A percentile compares a stretch with the other conserved stretches of the same genome.
Evolutionary conservation across 345 rosid species (phyloP).

Genomic region (Eucalyptus sideroxylon): DNA sequence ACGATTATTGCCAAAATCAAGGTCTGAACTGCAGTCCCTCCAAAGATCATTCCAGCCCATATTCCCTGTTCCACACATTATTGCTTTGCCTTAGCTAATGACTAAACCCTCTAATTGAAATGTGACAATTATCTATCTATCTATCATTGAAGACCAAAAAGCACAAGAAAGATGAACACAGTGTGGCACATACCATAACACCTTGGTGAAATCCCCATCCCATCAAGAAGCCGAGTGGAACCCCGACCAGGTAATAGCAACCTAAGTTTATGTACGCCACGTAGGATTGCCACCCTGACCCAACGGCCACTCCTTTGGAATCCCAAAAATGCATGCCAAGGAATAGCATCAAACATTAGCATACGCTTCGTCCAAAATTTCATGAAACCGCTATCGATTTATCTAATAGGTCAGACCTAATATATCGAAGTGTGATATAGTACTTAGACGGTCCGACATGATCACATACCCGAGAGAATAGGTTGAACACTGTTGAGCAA

Average conservation of each 20-base stretch:
- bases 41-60: conserved; percentile 12
- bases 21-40: conserved; percentile 6
- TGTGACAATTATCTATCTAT: background rate
- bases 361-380: background rate
- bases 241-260: conserved; percentile 66
- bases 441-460: background rate
- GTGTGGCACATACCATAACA: conserved; percentile 40
- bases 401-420: background rate
- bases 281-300: conserved; percentile 92
- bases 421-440: too few species aligned
- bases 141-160: background rate
- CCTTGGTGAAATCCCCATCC: conserved; percentile 77
- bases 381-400: background rate
- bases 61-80: background rate
- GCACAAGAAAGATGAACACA: background rate
- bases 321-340: background rate
- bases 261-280: conserved; percentile 90
- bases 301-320: conserved; percentile 74
- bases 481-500: conserved; percentile 89
- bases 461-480: conserved; percentile 52
- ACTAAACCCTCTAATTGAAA: background rate
- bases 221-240: conserved; percentile 74
- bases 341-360: background rate
- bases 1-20: background rate
- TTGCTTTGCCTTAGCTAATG: background rate